Evolutionary conservation across 2,329 filamentous ascomycete genomes (phyloP).

Genomic region (Chaetomiaceae sp.): DNA sequence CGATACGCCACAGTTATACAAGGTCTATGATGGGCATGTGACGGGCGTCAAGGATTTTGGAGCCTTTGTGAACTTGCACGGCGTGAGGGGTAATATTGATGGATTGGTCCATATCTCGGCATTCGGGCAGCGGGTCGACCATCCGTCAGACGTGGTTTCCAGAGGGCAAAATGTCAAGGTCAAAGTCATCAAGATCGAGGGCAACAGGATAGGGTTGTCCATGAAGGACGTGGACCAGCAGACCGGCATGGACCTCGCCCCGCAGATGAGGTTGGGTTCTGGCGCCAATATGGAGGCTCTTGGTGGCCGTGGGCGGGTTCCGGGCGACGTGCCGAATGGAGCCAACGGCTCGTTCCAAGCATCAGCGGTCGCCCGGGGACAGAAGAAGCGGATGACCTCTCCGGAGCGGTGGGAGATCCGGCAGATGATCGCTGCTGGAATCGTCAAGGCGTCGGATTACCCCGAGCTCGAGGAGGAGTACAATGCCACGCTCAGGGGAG

Average conservation of each 20-base stretch:
- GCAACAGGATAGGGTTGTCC: constrained; percentile 75
- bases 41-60: constrained; percentile 95
- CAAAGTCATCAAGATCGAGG: constrained; percentile 85
- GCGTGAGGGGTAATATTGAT: constrained; percentile 83
- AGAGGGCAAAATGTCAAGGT: constrained; percentile 83
- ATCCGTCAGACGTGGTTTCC: constrained; percentile 82
- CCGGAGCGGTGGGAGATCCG: constrained; percentile 97
- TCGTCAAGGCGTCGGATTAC: constrained; percentile 87
- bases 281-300: constrained; percentile 86
- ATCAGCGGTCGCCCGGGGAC: constrained; percentile 51
- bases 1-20: constrained; percentile 73
- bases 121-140: constrained; percentile 82
- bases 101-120: constrained; percentile 92
- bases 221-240: constrained; percentile 97
- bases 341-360: constrained; percentile 59
- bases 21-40: constrained; percentile 85
- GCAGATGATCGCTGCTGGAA: constrained; percentile 91
- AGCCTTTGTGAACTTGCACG: constrained; percentile 86
- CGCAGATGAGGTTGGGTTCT: constrained; percentile 72
- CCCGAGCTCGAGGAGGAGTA: constrained; percentile 94
- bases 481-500: constrained; percentile 78
- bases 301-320: constrained; percentile 57
- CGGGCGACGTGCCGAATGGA: constrained; percentile 38
- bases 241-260: constrained; percentile 77
- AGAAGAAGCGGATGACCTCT: constrained; percentile 90